Evolutionary conservation across 2,329 filamentous ascomycete genomes (phyloP), one percentile per base, ranked within the genome.

Genomic region (Rugonectria rugulosa): DNA sequence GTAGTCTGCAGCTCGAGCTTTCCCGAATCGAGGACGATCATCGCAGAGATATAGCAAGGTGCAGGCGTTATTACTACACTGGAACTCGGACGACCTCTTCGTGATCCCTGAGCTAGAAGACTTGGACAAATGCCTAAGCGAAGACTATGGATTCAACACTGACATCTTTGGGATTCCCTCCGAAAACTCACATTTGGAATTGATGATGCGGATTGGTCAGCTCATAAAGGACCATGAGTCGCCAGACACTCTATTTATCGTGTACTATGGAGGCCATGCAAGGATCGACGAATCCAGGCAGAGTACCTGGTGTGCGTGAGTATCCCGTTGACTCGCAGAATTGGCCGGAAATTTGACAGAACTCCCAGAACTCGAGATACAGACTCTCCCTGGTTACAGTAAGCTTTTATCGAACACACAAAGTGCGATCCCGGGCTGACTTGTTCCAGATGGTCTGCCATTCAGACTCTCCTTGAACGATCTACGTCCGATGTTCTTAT

Each of bases 181-280:
- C 2, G 79, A 83, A 50, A 85, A 85, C 63, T 76, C 83, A 9
- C 83, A 86, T 59, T 72, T 85, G 14, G 82, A 85, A 64, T 69
- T 85, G 52, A 85, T 84, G 79, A 73, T 85, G 71, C 78, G 79
- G 53, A 74, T 85, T 24, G 81, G 79, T 4, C 77, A 81, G 59
- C 74, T 86, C 67, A 81, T 86, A 65, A 84, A 85, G 63, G 77
- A 82, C 41, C 75, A 83, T 48, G 83, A 85, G 59, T 78, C 79
- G 3, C 75, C 76, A 37, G 80, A 85, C 41, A 85, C 82, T 0
- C 70, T 86, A 2, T 84, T 86, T 59, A 66, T 86, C 8, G 71
- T 86, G 14, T 86, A 86, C 66, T 86, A 86, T 51, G 83, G 82
- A 10, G 83, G 83, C 1, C 83, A 86, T 67, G 83, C 83, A 3